A percentile compares a stretch with the other conserved stretches of the same genome.
Conservation (phyloP, 768 basidiomycete species). For the Hirschioporus abietinus region DNA sequence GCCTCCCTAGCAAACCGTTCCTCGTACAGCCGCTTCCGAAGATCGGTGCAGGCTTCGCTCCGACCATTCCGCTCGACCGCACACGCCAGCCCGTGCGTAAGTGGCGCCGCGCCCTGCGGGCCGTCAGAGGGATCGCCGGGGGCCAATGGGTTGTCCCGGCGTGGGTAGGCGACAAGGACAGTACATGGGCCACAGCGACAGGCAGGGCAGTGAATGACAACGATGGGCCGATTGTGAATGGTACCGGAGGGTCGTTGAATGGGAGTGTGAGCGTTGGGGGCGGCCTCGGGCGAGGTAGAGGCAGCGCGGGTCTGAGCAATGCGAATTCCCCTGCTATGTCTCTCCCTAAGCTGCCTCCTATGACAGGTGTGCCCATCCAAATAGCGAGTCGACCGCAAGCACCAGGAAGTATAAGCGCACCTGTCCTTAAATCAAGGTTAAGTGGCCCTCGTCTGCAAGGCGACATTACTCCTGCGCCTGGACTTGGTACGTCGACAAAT, state of each 20-base stretch:
- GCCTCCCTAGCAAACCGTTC: slow-evolving; percentile 78
- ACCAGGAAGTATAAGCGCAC: not conserved
- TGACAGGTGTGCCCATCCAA: not conserved
- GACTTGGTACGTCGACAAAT: not conserved
- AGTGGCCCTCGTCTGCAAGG: not conserved
- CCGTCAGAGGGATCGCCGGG: slow-evolving; percentile 77
- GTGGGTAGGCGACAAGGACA: slow-evolving; percentile 87
- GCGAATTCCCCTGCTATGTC: not conserved
- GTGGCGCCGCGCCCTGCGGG: slow-evolving; percentile 71
- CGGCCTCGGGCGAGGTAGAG: not conserved
- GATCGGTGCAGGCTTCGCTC: slow-evolving; percentile 69
- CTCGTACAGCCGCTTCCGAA: slow-evolving; percentile 75
- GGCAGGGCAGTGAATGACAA: slow-evolving; percentile 2
- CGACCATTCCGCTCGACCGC: slow-evolving; percentile 61
- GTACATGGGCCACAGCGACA: slow-evolving; percentile 45
- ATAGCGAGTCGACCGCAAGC: not conserved
- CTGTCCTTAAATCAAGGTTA: not conserved
- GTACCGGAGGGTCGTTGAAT: not conserved
- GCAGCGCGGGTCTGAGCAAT: not conserved
- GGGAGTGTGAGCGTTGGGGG: not conserved
- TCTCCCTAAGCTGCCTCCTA: not conserved
- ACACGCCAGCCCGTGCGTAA: slow-evolving; percentile 55
- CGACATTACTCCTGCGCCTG: not conserved
- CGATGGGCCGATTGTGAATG: not conserved
- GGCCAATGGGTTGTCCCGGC: slow-evolving; percentile 74